Conservation (phyloP, 208 protist genomes). For the Acanthamoeba healyi region DNA sequence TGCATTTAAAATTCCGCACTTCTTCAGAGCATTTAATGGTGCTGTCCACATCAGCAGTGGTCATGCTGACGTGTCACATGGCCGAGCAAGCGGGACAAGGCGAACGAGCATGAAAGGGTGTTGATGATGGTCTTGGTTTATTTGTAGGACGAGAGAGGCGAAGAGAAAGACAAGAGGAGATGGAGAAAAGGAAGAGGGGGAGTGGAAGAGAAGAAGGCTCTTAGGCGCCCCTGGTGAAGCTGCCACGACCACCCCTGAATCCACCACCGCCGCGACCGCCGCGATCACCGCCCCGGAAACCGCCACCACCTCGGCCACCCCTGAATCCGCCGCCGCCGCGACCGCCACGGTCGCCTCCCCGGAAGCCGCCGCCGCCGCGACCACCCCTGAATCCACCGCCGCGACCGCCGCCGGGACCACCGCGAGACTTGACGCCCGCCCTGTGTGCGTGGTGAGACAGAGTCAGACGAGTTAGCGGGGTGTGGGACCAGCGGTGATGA, state of each 20-base stretch:
- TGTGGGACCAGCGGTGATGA: neutral
- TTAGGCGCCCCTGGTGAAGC: neutral
- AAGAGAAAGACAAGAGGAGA: neutral
- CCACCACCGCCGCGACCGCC: constrained; percentile 29
- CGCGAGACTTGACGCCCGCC: constrained; percentile 33
- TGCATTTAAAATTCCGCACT: no score
- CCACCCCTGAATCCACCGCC: constrained; percentile 3
- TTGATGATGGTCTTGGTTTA: neutral
- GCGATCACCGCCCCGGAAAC: constrained; percentile 39
- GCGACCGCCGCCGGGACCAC: constrained; percentile 7
- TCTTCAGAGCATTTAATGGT: no score
- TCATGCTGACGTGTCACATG: no score
- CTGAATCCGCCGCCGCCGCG: constrained; percentile 5
- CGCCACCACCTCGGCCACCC: constrained; percentile 60
- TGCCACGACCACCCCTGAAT: constrained; percentile 21
- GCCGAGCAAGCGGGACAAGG: no score
- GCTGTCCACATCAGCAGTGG: no score
- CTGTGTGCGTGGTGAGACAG: neutral
- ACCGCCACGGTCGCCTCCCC: constrained; percentile 7
- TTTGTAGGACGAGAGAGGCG: no score
- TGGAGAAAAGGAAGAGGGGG: neutral
- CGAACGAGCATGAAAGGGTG: no score
- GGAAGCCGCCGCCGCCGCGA: constrained; percentile 20
- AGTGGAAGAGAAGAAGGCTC: neutral
- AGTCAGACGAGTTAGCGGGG: no score